Conservation (phyloP, 2,329 filamentous ascomycete genomes). For the Arthrobotrys pseudoclavata region DNA sequence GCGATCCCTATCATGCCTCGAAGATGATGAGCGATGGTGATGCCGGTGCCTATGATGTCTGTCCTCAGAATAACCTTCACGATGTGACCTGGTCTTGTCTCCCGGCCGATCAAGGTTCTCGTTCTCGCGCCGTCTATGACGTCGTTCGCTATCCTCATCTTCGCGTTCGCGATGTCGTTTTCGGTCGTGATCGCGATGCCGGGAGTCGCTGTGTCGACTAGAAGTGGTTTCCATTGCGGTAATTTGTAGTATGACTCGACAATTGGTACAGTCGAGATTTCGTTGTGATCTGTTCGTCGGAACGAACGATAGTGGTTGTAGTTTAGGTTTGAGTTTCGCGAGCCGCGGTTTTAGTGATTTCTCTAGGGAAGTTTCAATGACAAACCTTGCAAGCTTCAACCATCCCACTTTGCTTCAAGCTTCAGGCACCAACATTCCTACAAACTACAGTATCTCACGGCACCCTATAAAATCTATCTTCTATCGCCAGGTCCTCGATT, state of each 20-base stretch:
- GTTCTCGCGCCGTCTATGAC: constrained; percentile 65
- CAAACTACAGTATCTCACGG: background rate
- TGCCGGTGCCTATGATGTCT: constrained; percentile 73
- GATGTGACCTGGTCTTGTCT: constrained; percentile 65
- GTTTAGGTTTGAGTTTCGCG: constrained; percentile 16
- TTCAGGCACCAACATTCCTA: constrained; percentile 4
- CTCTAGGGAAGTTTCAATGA: constrained; percentile 47
- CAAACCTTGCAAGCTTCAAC: constrained; percentile 56
- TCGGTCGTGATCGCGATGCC: constrained; percentile 45
- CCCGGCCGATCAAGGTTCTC: constrained; percentile 67
- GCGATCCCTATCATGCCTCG: constrained; percentile 69
- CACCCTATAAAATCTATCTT: background rate
- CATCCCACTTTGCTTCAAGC: constrained; percentile 27
- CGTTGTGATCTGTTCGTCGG: background rate
- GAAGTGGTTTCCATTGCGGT: constrained; percentile 38
- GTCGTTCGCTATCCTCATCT: constrained; percentile 54
- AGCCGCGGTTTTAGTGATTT: constrained; percentile 3
- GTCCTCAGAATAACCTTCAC: constrained; percentile 65
- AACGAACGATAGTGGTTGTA: background rate
- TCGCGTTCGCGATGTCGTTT: constrained; percentile 58
- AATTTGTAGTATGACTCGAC: background rate
- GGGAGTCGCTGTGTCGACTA: constrained; percentile 27
- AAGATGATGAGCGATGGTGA: constrained; percentile 74
- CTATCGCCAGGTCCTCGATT: background rate
- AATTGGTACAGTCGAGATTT: constrained; percentile 10